These are phyloP conservation scores for Didymella segeticola DNA, from an alignment of 2,329 filamentous ascomycete genomes.

Conservation along the genomic window DNA sequence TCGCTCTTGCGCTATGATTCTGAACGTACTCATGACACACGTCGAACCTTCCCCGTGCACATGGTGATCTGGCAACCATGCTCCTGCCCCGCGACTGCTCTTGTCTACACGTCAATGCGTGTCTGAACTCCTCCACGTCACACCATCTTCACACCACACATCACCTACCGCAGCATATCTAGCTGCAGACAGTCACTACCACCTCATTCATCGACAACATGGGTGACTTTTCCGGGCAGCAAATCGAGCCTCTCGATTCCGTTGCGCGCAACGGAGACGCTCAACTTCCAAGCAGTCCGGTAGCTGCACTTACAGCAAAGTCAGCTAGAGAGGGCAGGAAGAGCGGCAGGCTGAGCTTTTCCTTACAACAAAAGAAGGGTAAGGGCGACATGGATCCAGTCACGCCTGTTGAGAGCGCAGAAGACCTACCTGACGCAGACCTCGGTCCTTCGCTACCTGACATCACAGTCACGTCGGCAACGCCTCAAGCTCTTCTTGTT, in stretches of 20 bases:
- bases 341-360: not conserved
- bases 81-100: not conserved
- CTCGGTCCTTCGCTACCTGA: not conserved
- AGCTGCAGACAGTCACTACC: not conserved
- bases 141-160: not conserved
- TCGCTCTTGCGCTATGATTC: not conserved
- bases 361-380: not conserved
- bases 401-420: not conserved
- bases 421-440: not conserved
- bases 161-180: not conserved
- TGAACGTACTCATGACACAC: not conserved
- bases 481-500: not conserved
- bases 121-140: not conserved
- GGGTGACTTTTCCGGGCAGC: not conserved
- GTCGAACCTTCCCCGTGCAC: not conserved
- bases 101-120: not conserved
- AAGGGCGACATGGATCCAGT: not conserved
- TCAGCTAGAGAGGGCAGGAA: not conserved
- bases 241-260: not conserved
- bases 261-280: not conserved
- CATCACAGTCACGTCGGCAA: not conserved
- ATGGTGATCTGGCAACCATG: not conserved
- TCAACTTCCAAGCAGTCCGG: not conserved
- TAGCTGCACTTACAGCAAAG: not conserved
- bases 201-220: not conserved